Percentiles rank a stretch among this genome's conserved stretches.
phyloP scores from a whole-genome alignment of 1,284 basidiomycete species.

The Stereum hirsutum region DNA sequence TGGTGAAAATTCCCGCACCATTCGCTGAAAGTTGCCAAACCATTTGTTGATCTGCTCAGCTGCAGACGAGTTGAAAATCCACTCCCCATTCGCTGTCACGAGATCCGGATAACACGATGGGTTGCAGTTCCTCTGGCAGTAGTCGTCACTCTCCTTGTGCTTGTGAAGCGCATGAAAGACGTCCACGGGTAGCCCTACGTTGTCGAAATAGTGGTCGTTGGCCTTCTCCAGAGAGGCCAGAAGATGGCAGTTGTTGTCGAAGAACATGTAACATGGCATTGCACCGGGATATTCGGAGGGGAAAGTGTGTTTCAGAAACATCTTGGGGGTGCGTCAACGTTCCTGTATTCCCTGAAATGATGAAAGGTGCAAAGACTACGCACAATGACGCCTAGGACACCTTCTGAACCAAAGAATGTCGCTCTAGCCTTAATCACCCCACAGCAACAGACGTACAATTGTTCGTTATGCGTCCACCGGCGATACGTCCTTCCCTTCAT shows the following conservation, averaged over 20 bases:
- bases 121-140: constrained; percentile 23
- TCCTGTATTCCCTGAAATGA: too few species aligned
- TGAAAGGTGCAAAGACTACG: too few species aligned
- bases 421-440: constrained; percentile 16
- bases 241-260: constrained; percentile 22
- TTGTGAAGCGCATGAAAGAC: constrained; percentile 25
- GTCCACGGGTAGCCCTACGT: constrained; percentile 19
- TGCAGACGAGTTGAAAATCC: constrained; percentile 20
- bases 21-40: constrained; percentile 14
- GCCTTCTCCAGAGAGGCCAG: constrained; percentile 7
- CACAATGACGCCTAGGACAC: too few species aligned
- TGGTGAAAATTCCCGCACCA: neutral
- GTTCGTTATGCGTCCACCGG: constrained; percentile 22
- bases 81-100: constrained; percentile 13
- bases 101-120: constrained; percentile 19
- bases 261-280: constrained; percentile 16
- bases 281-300: too few species aligned
- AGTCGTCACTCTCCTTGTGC: constrained; percentile 20
- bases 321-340: too few species aligned
- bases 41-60: constrained; percentile 18
- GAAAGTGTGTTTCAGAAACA: too few species aligned
- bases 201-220: constrained; percentile 12
- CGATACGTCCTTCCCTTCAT: constrained; percentile 15
- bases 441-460: constrained; percentile 18
- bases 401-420: constrained; percentile 21